Conservation (phyloP, 192 early-diverging fungal species). For the Mortierella claussenii region DNA sequence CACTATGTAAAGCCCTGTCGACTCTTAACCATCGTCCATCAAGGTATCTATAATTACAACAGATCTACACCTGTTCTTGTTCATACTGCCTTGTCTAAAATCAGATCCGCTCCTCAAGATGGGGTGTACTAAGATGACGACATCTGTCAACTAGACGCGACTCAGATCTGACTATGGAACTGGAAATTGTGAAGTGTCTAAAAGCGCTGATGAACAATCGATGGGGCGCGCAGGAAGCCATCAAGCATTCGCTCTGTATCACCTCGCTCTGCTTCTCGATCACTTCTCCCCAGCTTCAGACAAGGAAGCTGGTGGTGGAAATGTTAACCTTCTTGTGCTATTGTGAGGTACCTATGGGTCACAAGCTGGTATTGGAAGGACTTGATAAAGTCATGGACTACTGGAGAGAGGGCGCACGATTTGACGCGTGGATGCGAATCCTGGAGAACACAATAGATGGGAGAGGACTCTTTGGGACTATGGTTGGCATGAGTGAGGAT, state of each 20-base stretch:
- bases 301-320: conserved; percentile 78
- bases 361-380: conserved; percentile 78
- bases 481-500: conserved; percentile 81
- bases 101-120: too few species aligned
- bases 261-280: conserved; percentile 77
- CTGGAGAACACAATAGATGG: conserved; percentile 82
- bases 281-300: conserved; percentile 77
- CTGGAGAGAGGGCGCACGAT: conserved; percentile 68
- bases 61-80: too few species aligned
- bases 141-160: conserved; percentile 63
- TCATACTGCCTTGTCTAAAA: too few species aligned
- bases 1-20: conserved; percentile 71
- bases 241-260: conserved; percentile 75
- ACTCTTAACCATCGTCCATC: conserved; percentile 62
- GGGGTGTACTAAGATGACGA: too few species aligned
- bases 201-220: conserved; percentile 79
- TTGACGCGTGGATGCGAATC: conserved; percentile 83
- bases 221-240: conserved; percentile 81
- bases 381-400: conserved; percentile 79
- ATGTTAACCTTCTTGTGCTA: conserved; percentile 82
- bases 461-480: conserved; percentile 80
- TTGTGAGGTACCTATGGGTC: conserved; percentile 78
- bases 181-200: conserved; percentile 83
- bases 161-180: conserved; percentile 80
- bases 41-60: too few species aligned